Percentiles rank a stretch among this genome's conserved stretches.
Evolutionary conservation across 495 filamentous ascomycete genomes (phyloP).

Genomic region (Darksidea phi): DNA sequence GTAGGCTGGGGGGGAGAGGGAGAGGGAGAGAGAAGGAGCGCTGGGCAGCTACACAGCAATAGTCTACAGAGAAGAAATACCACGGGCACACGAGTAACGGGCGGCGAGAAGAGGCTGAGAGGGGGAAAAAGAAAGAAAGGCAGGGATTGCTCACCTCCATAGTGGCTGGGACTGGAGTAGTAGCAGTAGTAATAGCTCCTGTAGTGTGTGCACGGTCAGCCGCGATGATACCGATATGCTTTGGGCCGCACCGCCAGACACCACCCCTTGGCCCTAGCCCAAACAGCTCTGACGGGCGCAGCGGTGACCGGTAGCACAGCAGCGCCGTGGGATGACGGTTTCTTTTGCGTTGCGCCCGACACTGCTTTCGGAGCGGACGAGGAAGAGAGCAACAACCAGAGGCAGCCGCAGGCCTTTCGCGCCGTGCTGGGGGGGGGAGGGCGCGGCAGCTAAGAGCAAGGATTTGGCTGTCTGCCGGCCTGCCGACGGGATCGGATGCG

Average conservation of each 20-base stretch:
- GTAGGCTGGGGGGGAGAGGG: too few relatives aligned
- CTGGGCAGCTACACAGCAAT: neutral
- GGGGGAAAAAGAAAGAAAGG: slow-evolving; percentile 22
- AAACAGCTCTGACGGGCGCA: slow-evolving; percentile 3
- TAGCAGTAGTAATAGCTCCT: neutral
- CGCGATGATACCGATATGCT: slow-evolving; percentile 31
- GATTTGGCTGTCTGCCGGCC: slow-evolving; percentile 23
- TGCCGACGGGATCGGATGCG: slow-evolving; percentile 27
- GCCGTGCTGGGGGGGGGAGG: neutral
- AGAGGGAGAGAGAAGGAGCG: slow-evolving; percentile 9
- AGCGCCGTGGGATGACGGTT: slow-evolving; percentile 7
- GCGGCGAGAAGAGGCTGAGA: neutral
- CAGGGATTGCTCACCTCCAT: slow-evolving; percentile 31
- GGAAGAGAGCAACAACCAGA: slow-evolving; percentile 18
- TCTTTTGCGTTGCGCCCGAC: slow-evolving; percentile 4
- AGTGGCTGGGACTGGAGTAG: slow-evolving; percentile 25
- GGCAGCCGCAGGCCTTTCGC: slow-evolving; percentile 3
- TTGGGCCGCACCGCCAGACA: slow-evolving; percentile 22
- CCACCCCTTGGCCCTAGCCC: slow-evolving; percentile 21
- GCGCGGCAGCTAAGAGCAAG: slow-evolving; percentile 20
- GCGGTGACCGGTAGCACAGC: neutral
- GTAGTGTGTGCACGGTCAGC: slow-evolving; percentile 25
- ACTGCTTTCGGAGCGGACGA: slow-evolving; percentile 10
- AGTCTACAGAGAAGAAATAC: slow-evolving; percentile 6
- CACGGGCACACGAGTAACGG: neutral